Percentiles rank a stretch among this genome's conserved stretches.
Evolutionary conservation across 345 rosid genomes (phyloP).

Genomic region (Acer yangbiense): DNA sequence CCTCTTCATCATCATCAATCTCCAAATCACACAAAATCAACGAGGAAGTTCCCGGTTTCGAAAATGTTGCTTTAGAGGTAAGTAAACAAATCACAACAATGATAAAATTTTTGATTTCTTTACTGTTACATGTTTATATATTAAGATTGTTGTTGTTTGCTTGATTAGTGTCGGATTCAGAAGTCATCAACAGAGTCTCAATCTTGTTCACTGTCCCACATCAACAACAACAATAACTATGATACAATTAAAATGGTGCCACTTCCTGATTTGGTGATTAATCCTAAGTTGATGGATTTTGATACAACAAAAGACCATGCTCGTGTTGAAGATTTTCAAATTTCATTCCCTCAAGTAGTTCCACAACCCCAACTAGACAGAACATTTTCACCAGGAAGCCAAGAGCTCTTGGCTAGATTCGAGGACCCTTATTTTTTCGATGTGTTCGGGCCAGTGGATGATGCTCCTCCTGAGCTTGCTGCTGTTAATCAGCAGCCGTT

Average conservation of each 20-base stretch:
- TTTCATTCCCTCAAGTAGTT: constrained; percentile 30
- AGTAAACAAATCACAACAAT: background rate
- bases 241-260: constrained; percentile 28
- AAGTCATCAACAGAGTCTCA: constrained; percentile 30
- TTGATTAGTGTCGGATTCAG: constrained; percentile 30
- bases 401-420: constrained; percentile 53
- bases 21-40: constrained; percentile 35
- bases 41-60: constrained; percentile 23
- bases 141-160: background rate
- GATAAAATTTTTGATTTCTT: background rate
- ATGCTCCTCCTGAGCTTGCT: constrained; percentile 35
- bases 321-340: constrained; percentile 4
- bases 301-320: constrained; percentile 28
- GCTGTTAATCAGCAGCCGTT: constrained; percentile 42
- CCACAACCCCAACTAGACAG: constrained; percentile 38
- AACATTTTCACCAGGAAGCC: constrained; percentile 54
- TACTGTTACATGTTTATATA: background rate
- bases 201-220: constrained; percentile 29
- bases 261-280: constrained; percentile 35
- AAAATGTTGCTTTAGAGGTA: constrained; percentile 32
- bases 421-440: constrained; percentile 60
- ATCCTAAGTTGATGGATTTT: constrained; percentile 34
- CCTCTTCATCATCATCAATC: constrained; percentile 18
- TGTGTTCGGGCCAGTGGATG: constrained; percentile 46
- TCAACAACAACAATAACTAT: constrained; percentile 11